Base-by-base conservation (phyloP, 805 yeast genomes). In the Dipodascopsis tothii region DNA sequence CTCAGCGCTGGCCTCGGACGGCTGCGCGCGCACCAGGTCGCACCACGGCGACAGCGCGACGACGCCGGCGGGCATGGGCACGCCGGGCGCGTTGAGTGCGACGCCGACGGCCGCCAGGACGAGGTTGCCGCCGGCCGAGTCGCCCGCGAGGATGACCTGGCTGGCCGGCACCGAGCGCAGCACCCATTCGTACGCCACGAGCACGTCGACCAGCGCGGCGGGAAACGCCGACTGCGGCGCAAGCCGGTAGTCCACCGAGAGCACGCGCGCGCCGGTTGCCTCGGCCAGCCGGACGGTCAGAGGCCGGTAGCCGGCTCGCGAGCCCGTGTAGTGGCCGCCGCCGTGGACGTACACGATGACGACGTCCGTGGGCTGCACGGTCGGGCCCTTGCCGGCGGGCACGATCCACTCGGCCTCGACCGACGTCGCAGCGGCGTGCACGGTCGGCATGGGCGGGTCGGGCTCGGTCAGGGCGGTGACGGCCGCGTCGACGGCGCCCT, bases 311-410 rank as follows among this genome's bases (percentile, higher is more conserved):
- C 3, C 46, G 40, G 17, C 27, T 35, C 14, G 20, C 44, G 54
- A 44, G 11, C 55, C 50, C 40, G 51, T 17, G 18, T 40, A 50
- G 35, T 51, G 51, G 6, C 55, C 50, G n/a, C 55, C 55, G 14
- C 55, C 55, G 25, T 51, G 55, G n/a, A 40, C 45, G 37, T 41
- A 50, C n/a, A 51, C 37, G 3, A 49, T 40, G 17, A 49, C 53
- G 9, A 38, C 35, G 19, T 43, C 51, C n/a, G n/a, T n/a, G n/a
- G n/a, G n/a, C n/a, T n/a, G n/a, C n/a, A n/a, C n/a, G n/a, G n/a
- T n/a, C n/a, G n/a, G n/a, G n/a, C n/a, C n/a, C n/a, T n/a, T n/a
- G n/a, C n/a, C n/a, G n/a, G n/a, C n/a, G n/a, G n/a, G n/a, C n/a
- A n/a, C n/a, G n/a, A n/a, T n/a, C n/a, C n/a, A n/a, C n/a, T n/a